A percentile compares a stretch with the other conserved stretches of the same genome.
phyloP scores from a whole-genome alignment of 768 basidiomycete genomes.

The Rhizopogon rudus region DNA sequence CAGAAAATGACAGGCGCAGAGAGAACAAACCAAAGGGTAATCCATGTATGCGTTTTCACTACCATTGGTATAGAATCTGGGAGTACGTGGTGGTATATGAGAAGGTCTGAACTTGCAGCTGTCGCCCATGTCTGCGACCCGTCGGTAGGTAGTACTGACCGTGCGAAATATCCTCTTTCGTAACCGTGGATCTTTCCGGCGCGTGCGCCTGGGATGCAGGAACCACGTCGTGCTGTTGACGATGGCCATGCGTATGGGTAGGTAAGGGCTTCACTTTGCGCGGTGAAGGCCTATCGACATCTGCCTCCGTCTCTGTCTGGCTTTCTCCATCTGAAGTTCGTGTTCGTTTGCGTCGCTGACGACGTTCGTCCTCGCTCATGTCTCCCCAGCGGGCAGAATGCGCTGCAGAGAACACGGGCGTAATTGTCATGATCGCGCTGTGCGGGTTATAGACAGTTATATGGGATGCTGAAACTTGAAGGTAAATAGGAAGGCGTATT shows the following conservation, averaged over 20 bases:
- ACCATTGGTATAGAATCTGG: slow-evolving; percentile 32
- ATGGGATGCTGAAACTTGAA: neutral
- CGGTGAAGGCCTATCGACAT: neutral
- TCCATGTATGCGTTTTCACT: slow-evolving; percentile 49
- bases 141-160: slow-evolving; percentile 1
- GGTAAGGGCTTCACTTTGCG: slow-evolving; percentile 1
- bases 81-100: neutral
- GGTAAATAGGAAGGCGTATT: neutral
- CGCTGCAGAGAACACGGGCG: slow-evolving; percentile 27
- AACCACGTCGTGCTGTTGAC: neutral
- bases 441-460: no score
- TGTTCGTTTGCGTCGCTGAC: neutral
- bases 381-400: slow-evolving; percentile 23
- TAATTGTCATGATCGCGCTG: slow-evolving; percentile 9
- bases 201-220: neutral
- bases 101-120: neutral
- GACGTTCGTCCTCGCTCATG: slow-evolving; percentile 3
- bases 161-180: slow-evolving; percentile 1
- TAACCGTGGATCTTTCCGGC: neutral
- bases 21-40: slow-evolving; percentile 66
- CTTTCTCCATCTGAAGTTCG: neutral
- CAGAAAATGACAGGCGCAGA: slow-evolving; percentile 51
- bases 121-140: neutral
- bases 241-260: neutral
- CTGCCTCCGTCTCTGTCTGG: neutral